Evolutionary conservation across 805 yeast species (phyloP), one percentile per base, ranked within the genome.

Genomic region (Komagataella mondaviorum): DNA sequence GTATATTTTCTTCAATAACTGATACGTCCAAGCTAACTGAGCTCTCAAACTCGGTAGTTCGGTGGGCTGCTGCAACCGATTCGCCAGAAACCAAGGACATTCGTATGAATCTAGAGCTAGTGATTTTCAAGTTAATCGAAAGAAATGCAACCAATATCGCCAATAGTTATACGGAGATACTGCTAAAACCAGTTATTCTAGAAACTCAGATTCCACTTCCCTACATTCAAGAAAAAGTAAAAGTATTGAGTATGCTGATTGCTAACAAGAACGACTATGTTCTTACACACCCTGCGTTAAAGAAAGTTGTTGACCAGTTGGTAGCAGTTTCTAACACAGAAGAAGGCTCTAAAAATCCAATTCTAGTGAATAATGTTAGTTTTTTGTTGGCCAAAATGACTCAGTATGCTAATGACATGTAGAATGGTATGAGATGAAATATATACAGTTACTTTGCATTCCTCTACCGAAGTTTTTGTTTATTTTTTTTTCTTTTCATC

Each of bases 241-340:
- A 30, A 8, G 39, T 30, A 30, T 30, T 30, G 5, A 30, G 39
- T 14, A 30, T 30, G 39, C 39, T 30, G 12, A 10, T 30, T 30
- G 39, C 39, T 6, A 30, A 45, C 47, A 18, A 45, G 47, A 18
- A 45, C 20, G 14, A 6, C 23, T 18, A 45, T 45, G 23, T 18
- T 2, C 47, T 20, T 20, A 8, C 23, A 20, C 20, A 20, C 14
- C 14, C 23, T 10, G 23, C 10, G 30, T 45, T 20, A 6, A 18
- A 45, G 6, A 45, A 18, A 14, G 14, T 45, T 7, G 39, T 30
- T 30, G 7, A 51, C 50, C 20, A 60, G 58, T 52, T 59, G 58
- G 44, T 52, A 54, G 52, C 54, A 52, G 22, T 58, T 49, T 24
- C 49, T 59, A 5, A 52, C 57, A 48, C 60, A 54, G n/a, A 51